phyloP scores from a whole-genome alignment of 192 early-diverging fungal genomes.

The Haplosporangium gracile region DNA sequence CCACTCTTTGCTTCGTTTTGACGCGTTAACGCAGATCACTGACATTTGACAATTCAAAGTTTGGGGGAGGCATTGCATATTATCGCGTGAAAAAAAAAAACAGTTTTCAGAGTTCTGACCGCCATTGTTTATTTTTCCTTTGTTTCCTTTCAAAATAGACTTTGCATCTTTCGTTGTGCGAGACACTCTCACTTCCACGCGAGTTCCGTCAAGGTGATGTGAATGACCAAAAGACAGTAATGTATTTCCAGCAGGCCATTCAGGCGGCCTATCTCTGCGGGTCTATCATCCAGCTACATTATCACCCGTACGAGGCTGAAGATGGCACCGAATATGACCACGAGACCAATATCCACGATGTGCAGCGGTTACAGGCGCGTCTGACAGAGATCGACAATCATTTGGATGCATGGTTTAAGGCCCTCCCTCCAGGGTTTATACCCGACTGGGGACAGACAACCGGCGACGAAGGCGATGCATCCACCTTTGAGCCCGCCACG shows the following conservation, averaged over 20 bases:
- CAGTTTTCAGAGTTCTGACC: not conserved
- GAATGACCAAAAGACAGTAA: conserved; percentile 28
- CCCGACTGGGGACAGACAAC: conserved; percentile 47
- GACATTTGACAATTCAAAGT: not conserved
- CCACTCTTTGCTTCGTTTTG: not conserved
- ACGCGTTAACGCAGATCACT: not conserved
- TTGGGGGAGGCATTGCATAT: not conserved
- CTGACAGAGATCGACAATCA: conserved; percentile 46
- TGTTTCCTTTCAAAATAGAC: conserved; percentile 21
- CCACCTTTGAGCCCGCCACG: conserved; percentile 20
- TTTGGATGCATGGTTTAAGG: conserved; percentile 41
- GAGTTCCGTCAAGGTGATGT: conserved; percentile 34
- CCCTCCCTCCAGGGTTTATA: conserved; percentile 8
- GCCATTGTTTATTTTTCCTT: not conserved
- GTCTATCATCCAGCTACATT: conserved; percentile 48
- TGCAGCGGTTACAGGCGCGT: conserved; percentile 27
- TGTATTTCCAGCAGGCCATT: conserved; percentile 44
- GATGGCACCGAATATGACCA: conserved; percentile 54
- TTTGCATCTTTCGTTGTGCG: conserved; percentile 47
- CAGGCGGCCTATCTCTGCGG: conserved; percentile 43
- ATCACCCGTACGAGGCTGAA: conserved; percentile 52
- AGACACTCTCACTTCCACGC: conserved; percentile 50
- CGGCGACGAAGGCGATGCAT: conserved; percentile 17
- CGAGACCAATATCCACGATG: conserved; percentile 33
- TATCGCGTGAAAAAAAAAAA: not conserved